Evolutionary conservation across 306 rosid genomes (phyloP).

Genomic region (Vigna angularis): DNA sequence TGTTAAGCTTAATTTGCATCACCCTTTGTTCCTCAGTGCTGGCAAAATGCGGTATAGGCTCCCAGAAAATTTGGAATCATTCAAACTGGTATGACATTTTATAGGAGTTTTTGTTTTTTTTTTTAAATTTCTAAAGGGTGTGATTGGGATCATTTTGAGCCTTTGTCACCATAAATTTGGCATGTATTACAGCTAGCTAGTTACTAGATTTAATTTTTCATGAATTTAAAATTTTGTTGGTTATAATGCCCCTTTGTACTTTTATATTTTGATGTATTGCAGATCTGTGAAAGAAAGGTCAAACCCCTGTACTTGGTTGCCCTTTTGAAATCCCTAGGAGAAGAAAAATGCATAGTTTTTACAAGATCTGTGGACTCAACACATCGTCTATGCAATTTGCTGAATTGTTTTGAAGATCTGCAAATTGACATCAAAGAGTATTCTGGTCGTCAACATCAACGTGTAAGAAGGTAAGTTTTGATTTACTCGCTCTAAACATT

Average conservation of each 20-base stretch:
- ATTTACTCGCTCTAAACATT: conserved; percentile 8
- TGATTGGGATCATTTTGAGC: neutral
- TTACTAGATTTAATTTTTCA: neutral
- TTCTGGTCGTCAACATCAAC: conserved; percentile 87
- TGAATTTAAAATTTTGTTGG: conserved; percentile 6
- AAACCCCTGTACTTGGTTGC: conserved; percentile 88
- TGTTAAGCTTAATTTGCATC: conserved; percentile 82
- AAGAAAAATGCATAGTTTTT: conserved; percentile 87
- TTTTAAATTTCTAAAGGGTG: neutral
- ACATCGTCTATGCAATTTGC: conserved; percentile 80
- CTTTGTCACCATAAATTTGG: neutral
- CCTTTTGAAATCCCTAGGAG: conserved; percentile 77
- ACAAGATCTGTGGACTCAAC: conserved; percentile 93
- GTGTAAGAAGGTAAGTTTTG: conserved; percentile 71
- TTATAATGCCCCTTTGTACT: conserved; percentile 27
- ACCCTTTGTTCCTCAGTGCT: conserved; percentile 79
- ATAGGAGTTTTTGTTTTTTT: conserved; percentile 10
- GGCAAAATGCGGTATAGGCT: conserved; percentile 83
- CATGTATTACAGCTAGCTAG: conserved; percentile 1
- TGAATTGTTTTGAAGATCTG: conserved; percentile 69
- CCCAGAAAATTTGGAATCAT: conserved; percentile 84
- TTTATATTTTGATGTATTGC: conserved; percentile 34
- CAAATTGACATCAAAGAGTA: conserved; percentile 82
- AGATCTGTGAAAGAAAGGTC: conserved; percentile 82
- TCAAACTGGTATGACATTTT: conserved; percentile 65